Evolutionary conservation across 106 monocot species (phyloP).

Genomic region (Phalaenopsis equestris): DNA sequence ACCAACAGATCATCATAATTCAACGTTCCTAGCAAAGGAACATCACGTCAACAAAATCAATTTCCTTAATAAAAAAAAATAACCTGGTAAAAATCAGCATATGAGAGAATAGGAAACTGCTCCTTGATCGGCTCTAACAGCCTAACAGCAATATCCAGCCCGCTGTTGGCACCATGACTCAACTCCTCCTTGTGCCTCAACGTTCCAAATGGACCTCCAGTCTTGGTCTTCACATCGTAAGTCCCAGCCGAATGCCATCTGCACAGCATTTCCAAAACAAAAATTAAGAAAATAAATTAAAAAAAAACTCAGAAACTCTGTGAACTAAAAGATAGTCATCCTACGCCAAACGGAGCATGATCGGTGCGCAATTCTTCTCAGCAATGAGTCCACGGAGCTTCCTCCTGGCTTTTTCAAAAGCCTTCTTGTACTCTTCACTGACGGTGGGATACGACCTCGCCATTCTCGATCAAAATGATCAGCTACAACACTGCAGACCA

Average conservation of each 20-base stretch:
- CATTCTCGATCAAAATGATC: conserved; percentile 20
- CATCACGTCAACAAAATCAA: background rate
- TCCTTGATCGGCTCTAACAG: conserved; percentile 69
- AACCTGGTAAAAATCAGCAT: conserved; percentile 62
- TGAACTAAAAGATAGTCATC: conserved; percentile 3
- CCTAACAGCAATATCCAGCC: conserved; percentile 47
- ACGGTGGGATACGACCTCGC: conserved; percentile 69
- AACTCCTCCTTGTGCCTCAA: conserved; percentile 36
- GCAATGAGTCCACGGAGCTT: conserved; percentile 85
- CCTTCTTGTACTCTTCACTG: conserved; percentile 74
- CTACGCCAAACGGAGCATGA: conserved; percentile 91
- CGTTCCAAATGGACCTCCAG: conserved; percentile 62
- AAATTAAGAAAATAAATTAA: background rate
- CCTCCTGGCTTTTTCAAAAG: conserved; percentile 62
- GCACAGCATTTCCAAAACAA: background rate
- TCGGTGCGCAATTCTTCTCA: conserved; percentile 94
- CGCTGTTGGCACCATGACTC: conserved; percentile 46
- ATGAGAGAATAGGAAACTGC: conserved; percentile 60
- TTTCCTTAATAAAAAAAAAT: background rate
- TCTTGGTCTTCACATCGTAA: conserved; percentile 37
- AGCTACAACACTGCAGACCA: background rate
- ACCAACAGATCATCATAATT: background rate
- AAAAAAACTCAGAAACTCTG: background rate
- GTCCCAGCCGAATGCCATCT: conserved; percentile 81
- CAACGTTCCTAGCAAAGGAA: background rate